Evolutionary conservation across 495 filamentous ascomycete genomes (phyloP).

Genomic region (Podospora pseudocomata): DNA sequence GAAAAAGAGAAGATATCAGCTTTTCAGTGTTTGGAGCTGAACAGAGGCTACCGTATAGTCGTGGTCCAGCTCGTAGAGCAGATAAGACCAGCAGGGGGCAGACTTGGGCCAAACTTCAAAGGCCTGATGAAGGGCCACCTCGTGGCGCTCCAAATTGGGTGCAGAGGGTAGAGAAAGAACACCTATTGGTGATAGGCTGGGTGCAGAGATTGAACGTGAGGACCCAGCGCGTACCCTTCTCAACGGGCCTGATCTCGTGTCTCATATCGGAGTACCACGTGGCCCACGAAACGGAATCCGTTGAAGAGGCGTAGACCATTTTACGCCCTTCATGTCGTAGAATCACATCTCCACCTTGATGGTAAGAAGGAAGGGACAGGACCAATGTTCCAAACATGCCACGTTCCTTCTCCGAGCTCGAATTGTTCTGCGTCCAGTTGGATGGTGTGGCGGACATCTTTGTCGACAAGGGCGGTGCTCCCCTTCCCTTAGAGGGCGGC

Average conservation of each 20-base stretch:
- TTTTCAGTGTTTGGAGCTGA: too few relatives aligned
- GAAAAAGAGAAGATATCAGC: too few relatives aligned
- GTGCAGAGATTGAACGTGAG: constrained; percentile 52
- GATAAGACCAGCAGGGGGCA: too few relatives aligned
- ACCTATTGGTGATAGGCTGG: constrained; percentile 9
- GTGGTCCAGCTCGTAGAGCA: too few relatives aligned
- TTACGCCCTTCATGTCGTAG: constrained; percentile 40
- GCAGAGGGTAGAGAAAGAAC: too few relatives aligned
- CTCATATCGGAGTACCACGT: constrained; percentile 55
- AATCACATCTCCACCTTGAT: constrained; percentile 50
- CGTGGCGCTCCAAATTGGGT: too few relatives aligned
- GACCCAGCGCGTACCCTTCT: constrained; percentile 48
- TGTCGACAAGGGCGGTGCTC: constrained; percentile 46
- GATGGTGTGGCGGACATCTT: constrained; percentile 47
- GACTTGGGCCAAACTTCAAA: too few relatives aligned
- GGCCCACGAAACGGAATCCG: constrained; percentile 33
- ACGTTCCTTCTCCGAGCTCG: constrained; percentile 45
- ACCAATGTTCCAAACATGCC: constrained; percentile 58
- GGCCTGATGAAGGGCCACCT: too few relatives aligned
- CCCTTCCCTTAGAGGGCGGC: constrained; percentile 47
- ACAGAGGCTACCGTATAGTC: too few relatives aligned
- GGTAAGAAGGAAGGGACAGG: constrained; percentile 50
- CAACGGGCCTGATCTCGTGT: constrained; percentile 51
- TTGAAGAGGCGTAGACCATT: constrained; percentile 38
- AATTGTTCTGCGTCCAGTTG: constrained; percentile 48